Evolutionary conservation across 306 rosid genomes (phyloP), one percentile per base, ranked within the genome.

Genomic region (Cicer bijugum): DNA sequence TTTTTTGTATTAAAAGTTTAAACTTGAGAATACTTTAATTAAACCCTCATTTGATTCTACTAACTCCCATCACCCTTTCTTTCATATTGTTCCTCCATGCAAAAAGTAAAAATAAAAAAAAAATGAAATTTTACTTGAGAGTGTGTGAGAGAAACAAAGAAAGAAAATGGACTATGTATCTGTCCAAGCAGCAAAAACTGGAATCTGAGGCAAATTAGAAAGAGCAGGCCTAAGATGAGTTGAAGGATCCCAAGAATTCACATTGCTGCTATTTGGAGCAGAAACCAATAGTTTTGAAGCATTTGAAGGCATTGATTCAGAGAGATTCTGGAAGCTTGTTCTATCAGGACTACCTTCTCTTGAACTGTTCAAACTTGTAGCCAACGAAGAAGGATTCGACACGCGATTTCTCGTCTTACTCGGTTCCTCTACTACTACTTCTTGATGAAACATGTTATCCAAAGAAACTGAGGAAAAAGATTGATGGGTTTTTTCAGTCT

Each of bases 171-270:
- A 59, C 76, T 83, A 89, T 4, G 86, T 58, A 80, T 88, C 92
- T 9, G 87, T 83, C 96, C 95, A 92, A 50, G 96, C 83, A 64
- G 94, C 88, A 78, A 88, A 90, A 83, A 92, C 82, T 59, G 91
- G 98, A 84, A 87, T 72, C 62, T 88, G 94, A 75, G 94, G 85
- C 83, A 85, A 66, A 28, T 28, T 28, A 33, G 93, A 74, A 48
- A 85, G 76, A 0, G 84, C 78, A 39, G 93, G 82, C 86, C 91
- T 86, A 59, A 82, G 67, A 76, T 83, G 91, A 8, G 65, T 53
- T 52, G 92, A 78, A 20, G 97, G 91, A 12, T 80, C 80, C 97
- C 97, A 91, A 45, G 90, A 80, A 62, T 72, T 85, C 60, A 75
- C 20, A 37, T 82, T 80, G 58, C 83, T 81, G 58, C 83, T 81